Conservation (phyloP, 2,329 filamentous ascomycete species). For the Aspergillus glaucus region DNA sequence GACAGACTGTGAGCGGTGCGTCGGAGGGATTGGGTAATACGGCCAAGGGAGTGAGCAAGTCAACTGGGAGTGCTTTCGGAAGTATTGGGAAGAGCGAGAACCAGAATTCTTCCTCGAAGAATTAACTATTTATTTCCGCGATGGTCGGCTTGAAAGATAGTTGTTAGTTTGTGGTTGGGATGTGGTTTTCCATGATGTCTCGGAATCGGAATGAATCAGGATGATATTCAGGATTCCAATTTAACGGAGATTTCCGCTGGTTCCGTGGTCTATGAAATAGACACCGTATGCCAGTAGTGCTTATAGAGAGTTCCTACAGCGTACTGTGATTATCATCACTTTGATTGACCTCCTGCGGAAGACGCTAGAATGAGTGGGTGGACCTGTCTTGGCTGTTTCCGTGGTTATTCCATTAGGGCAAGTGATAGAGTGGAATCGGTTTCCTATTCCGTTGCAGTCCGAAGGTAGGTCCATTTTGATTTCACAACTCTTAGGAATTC, state of each 20-base stretch:
- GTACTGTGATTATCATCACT: too few species aligned
- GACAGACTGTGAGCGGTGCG: slow-evolving; percentile 21
- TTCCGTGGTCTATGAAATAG: too few species aligned
- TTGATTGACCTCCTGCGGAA: too few species aligned
- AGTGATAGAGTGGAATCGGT: neutral
- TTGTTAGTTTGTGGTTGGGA: neutral
- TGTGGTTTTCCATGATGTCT: too few species aligned
- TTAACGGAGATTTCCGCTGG: too few species aligned
- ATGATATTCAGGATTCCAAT: neutral
- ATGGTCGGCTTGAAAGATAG: neutral
- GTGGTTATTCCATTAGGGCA: neutral
- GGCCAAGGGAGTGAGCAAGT: slow-evolving; percentile 17
- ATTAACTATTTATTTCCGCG: neutral
- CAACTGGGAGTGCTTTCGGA: slow-evolving; percentile 7
- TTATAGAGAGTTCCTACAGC: too few species aligned
- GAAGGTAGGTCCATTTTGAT: too few species aligned
- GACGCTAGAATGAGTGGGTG: neutral
- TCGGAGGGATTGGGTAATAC: slow-evolving; percentile 25
- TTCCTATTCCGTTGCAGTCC: too few species aligned
- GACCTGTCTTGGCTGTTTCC: neutral
- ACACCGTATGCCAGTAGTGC: too few species aligned
- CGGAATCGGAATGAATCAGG: neutral
- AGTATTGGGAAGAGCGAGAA: slow-evolving; percentile 1
- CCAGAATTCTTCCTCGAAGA: neutral
- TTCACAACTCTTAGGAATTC: neutral